Conservation (phyloP, 768 basidiomycete genomes). For the Boletales sp. region DNA sequence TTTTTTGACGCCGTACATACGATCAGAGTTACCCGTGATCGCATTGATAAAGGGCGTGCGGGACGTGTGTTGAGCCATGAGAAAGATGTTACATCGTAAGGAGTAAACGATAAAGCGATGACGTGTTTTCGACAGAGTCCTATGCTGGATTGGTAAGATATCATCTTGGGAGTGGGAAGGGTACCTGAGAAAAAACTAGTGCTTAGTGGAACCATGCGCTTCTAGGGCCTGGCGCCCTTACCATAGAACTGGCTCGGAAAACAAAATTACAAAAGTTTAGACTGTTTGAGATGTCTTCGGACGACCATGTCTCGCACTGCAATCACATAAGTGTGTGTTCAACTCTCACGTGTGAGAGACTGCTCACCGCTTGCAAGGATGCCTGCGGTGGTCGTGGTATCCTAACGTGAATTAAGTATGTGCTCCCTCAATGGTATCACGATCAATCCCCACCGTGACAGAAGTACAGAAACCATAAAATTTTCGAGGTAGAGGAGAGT, state of each 20-base stretch:
- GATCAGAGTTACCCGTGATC: too few relatives aligned
- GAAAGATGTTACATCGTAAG: slow-evolving; percentile 6
- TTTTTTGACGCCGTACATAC: too few relatives aligned
- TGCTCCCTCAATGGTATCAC: background rate
- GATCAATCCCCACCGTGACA: slow-evolving; percentile 49
- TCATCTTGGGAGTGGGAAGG: background rate
- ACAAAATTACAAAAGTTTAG: slow-evolving; percentile 53
- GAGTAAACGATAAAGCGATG: slow-evolving; percentile 9
- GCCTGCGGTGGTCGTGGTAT: slow-evolving; percentile 67
- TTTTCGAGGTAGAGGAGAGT: slow-evolving; percentile 68
- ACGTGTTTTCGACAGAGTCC: slow-evolving; percentile 12
- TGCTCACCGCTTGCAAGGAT: slow-evolving; percentile 71
- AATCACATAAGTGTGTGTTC: slow-evolving; percentile 3
- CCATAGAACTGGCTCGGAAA: slow-evolving; percentile 3
- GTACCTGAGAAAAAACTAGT: slow-evolving; percentile 4
- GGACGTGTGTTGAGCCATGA: background rate
- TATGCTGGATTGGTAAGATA: slow-evolving; percentile 5
- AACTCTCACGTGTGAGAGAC: background rate
- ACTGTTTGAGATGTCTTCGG: slow-evolving; percentile 71
- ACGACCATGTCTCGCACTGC: slow-evolving; percentile 81
- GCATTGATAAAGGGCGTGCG: too few relatives aligned
- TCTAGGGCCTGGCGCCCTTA: background rate
- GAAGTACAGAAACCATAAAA: slow-evolving; percentile 79
- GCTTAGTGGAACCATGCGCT: background rate
- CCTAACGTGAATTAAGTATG: slow-evolving; percentile 33